phyloP scores from a whole-genome alignment of 352 stramenopile genomes.

The Phytophthora litchii region DNA sequence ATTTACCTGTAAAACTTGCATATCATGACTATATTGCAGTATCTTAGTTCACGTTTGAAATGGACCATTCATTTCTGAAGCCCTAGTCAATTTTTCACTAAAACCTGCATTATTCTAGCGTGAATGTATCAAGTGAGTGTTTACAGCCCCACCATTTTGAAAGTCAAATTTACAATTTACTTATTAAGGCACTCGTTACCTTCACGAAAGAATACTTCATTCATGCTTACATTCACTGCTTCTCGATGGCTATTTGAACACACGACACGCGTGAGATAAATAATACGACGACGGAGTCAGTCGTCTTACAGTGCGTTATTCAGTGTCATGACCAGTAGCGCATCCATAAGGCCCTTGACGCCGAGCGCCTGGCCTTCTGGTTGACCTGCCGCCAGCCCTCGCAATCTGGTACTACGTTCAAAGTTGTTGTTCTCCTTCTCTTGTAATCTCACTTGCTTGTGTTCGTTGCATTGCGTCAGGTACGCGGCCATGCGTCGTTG shows the following conservation, averaged over 20 bases:
- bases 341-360: slow-evolving; percentile 36
- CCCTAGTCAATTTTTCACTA: no score
- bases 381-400: slow-evolving; percentile 16
- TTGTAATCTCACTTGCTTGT: slow-evolving; percentile 11
- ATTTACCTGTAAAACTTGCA: slow-evolving; percentile 62
- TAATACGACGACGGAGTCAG: slow-evolving; percentile 1
- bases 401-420: slow-evolving; percentile 12
- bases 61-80: no score
- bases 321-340: slow-evolving; percentile 34
- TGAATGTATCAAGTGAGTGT: no score
- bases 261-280: slow-evolving; percentile 16
- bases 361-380: slow-evolving; percentile 16
- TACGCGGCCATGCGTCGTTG: slow-evolving; percentile 28
- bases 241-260: no score
- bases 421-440: slow-evolving; percentile 9
- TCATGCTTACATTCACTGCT: no score
- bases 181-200: no score
- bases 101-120: no score
- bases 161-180: no score
- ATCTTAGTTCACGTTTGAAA: no score
- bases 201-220: no score
- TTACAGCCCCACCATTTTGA: no score
- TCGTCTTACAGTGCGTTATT: slow-evolving; percentile 27
- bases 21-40: not conserved
- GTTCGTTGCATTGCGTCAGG: slow-evolving; percentile 27